Conservation (phyloP, 73 alveolate genomes). For the Paramecium tetraurelia region DNA sequence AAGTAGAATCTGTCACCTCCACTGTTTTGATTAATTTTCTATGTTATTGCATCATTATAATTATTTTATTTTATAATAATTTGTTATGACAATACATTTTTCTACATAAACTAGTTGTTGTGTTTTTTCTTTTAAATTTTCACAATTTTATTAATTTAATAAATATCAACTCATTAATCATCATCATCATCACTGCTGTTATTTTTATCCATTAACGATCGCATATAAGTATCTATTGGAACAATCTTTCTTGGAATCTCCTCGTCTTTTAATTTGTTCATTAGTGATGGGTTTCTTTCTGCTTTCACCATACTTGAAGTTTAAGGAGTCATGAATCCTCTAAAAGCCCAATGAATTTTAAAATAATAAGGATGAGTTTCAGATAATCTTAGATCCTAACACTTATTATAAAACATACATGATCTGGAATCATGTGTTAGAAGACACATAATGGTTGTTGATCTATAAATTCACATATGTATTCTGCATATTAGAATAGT, state of each 20-base stretch:
- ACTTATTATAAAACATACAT: background rate
- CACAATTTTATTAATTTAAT: background rate
- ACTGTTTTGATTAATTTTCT: background rate
- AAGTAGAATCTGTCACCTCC: background rate
- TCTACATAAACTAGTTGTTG: no score
- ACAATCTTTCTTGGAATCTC: background rate
- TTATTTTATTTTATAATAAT: no score
- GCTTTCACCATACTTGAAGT: background rate
- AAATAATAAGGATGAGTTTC: conserved; percentile 13
- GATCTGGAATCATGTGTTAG: background rate
- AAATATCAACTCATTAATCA: background rate
- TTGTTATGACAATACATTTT: background rate
- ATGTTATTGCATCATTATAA: background rate
- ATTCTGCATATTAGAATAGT: background rate
- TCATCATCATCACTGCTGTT: background rate
- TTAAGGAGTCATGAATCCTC: conserved; percentile 26
- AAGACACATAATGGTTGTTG: conserved; percentile 29
- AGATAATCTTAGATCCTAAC: conserved; percentile 14
- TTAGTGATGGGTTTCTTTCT: background rate
- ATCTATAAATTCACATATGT: conserved; percentile 39
- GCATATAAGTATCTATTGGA: background rate
- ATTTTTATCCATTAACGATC: background rate
- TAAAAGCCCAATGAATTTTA: conserved; percentile 43
- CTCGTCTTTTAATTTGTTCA: background rate
- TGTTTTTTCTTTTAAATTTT: no score